Conservation (phyloP, 768 basidiomycete genomes). For the Austroboletus eburneus region DNA sequence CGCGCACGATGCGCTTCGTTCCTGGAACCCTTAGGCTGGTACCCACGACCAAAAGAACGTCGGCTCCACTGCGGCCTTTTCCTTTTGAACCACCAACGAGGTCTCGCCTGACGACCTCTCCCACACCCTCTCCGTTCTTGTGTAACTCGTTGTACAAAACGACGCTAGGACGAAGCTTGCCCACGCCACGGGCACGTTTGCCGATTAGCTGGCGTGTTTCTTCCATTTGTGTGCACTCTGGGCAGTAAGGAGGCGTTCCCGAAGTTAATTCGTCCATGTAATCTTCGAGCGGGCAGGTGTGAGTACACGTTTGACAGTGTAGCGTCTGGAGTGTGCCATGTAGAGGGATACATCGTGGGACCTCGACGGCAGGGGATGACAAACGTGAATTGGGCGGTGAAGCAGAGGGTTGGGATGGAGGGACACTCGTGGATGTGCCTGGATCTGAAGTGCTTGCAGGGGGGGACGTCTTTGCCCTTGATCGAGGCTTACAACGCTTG, state of each 20-base stretch:
- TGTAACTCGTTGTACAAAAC: conserved; percentile 90
- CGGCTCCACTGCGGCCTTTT: conserved; percentile 69
- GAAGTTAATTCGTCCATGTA: conserved; percentile 55
- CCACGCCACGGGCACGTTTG: conserved; percentile 76
- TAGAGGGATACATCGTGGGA: conserved; percentile 82
- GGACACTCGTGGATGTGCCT: conserved; percentile 9
- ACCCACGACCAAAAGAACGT: conserved; percentile 84
- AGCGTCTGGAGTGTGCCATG: conserved; percentile 81
- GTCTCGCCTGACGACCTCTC: conserved; percentile 78
- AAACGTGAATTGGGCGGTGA: conserved; percentile 35
- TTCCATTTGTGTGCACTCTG: conserved; percentile 70
- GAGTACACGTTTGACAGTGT: conserved; percentile 78
- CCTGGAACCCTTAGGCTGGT: conserved; percentile 88
- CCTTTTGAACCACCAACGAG: conserved; percentile 66
- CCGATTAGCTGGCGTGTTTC: conserved; percentile 66
- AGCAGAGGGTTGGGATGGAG: conserved; percentile 11
- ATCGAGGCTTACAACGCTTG: conserved; percentile 50
- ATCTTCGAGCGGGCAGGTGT: conserved; percentile 60
- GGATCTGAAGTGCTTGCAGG: conserved; percentile 12
- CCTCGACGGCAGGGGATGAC: conserved; percentile 50
- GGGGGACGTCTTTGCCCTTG: conserved; percentile 38
- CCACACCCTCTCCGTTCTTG: conserved; percentile 82
- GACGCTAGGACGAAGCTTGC: conserved; percentile 79
- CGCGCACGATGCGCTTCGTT: conserved; percentile 86
- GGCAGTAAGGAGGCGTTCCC: conserved; percentile 71